Base-by-base conservation (phyloP, 306 rosid genomes). In the Prunus dulcis region DNA sequence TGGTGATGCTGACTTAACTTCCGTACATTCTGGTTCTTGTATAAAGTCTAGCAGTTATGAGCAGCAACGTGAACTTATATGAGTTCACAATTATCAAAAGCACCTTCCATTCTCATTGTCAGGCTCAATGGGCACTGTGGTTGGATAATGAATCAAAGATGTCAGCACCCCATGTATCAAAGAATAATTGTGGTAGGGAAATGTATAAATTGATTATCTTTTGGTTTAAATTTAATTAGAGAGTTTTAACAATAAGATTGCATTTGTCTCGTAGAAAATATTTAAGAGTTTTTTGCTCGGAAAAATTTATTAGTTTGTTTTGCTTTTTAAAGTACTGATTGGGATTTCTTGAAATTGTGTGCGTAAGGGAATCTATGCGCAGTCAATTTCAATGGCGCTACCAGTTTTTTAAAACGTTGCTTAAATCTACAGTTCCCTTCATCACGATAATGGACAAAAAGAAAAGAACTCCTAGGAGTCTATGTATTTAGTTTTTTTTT, bases 21-120 rank as follows among this genome's bases (percentile, higher is more conserved):
- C 80, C n/a, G 41, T 78, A 81, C 79, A 65, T 84, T 87, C 69
- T 58, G 69, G 68, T 69, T 45, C 65, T 81, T 76, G 78, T 64
- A 65, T 67, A 64, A 50, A 68, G 56, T 64, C 14, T 18, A 17
- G 76, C 57, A n/a, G 38, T 9, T 28, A 50, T 74, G 66, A 67
- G 73, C 80, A 64, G 75, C 71, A 85, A 43, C 80, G 78, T 75
- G 56, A 74, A 55, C 52, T 56, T 25, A 32, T 25, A 32, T 52
- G 57, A 10, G 28, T 74, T 55, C 17, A 7, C 25, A 45, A 27
- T 64, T 64, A 55, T 69, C 65, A 30, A 69, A 69, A 70, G 47
- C n/a, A 57, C 41, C 22, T 74, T 55, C 52, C 57, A 60, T 30
- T 60, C 68, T 74, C 66, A n/a, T 30, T 15, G 46, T 25, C 62